These are phyloP conservation scores for Trichosporon faecale DNA, from an alignment of 1,284 basidiomycete species.

Conservation along the genomic window DNA sequence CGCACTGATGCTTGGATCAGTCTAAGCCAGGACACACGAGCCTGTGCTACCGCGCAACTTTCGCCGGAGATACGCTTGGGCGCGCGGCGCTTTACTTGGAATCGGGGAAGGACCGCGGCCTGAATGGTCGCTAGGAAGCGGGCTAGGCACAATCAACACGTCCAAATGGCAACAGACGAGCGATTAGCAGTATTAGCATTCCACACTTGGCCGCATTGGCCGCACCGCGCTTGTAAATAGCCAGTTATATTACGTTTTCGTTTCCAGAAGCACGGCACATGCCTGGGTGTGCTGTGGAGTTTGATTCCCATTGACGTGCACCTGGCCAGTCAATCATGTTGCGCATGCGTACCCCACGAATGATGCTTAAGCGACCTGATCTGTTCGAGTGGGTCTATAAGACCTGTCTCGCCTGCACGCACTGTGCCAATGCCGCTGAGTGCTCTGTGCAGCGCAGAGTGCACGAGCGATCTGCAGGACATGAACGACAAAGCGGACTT, in stretches of 20 bases:
- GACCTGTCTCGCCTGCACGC: background rate
- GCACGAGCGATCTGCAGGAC: background rate
- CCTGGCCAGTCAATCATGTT: background rate
- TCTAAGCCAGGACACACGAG: background rate
- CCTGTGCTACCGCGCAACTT: background rate
- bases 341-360: background rate
- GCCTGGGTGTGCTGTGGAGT: background rate
- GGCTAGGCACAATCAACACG: background rate
- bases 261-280: conserved; percentile 2
- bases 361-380: conserved; percentile 3
- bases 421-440: background rate
- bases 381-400: background rate
- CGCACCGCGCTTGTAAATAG: too few relatives aligned
- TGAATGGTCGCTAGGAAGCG: background rate
- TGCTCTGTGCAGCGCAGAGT: background rate
- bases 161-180: background rate
- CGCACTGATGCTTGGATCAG: background rate
- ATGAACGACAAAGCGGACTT: background rate
- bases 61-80: background rate
- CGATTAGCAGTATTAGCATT: background rate
- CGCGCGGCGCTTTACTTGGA: too few relatives aligned
- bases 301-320: background rate
- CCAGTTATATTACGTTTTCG: background rate
- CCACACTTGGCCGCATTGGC: background rate
- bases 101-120: too few relatives aligned